Evolutionary conservation across 352 stramenopile genomes (phyloP), one percentile per base, ranked within the genome.

Genomic region (Phytopythium sindhum): DNA sequence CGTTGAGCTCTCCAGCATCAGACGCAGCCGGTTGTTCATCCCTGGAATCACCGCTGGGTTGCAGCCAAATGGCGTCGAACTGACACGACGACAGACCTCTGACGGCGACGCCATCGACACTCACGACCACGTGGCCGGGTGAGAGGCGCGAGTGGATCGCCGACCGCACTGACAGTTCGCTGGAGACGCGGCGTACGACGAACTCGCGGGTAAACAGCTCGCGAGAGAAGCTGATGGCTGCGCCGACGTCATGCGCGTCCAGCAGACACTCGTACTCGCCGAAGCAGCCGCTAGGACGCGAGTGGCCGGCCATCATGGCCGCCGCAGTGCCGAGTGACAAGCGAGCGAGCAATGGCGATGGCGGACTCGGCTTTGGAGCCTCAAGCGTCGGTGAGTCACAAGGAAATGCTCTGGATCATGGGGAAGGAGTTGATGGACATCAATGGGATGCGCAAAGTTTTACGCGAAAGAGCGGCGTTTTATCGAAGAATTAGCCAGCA

Each of bases 131-230:
- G 42, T 84, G 75, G 7, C 70, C 68, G 21, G 57, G 17, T 5
- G 73, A 52, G 14, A 84, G 53, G 17, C 59, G 57, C 33, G 70
- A 58, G 19, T 80, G 57, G n/a, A 51, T 57, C 24, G 64, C n/a
- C 24, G 71, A 67, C 23, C 31, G 59, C 37, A 52, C 39, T 45
- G 75, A 47, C 12, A 61, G 39, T 19, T 66, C 24, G 15, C 39
- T 51, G 23, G 61, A 60, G 35, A 74, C 73, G 17, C 68, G 47
- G 64, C 73, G 65, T 51, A 84, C 58, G n/a, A 84, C 75, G 23
- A 75, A 73, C 57, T 79, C 60, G 35, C 70, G 73, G 60, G 69
- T 74, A 42, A 78, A 77, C n/a, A 84, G 68, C 61, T 84, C 75
- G 41, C 68, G 67, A 19, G 67, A 68, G 52, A 81, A 73, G 24